These are phyloP conservation scores for Torulaspora franciscae DNA, from an alignment of 805 yeast species.

Conservation along the genomic window DNA sequence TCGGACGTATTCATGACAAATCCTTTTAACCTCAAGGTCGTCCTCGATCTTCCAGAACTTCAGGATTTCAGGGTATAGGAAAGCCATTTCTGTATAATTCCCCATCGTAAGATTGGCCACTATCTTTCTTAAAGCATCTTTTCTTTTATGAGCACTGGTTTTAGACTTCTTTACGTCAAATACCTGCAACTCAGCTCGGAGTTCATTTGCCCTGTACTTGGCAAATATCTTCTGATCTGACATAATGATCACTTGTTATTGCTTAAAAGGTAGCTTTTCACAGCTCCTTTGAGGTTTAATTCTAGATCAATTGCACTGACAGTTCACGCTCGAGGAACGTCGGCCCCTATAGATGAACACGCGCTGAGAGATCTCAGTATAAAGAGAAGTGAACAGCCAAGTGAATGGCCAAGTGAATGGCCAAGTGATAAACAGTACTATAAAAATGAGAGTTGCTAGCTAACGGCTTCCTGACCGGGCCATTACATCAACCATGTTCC, in stretches of 20 bases:
- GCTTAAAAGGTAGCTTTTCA: background rate
- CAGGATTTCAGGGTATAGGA: constrained; percentile 59
- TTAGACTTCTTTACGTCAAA: constrained; percentile 40
- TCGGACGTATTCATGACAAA: constrained; percentile 63
- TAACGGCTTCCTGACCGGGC: too few relatives aligned
- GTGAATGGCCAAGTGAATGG: background rate
- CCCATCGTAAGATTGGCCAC: constrained; percentile 82
- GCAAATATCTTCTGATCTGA: constrained; percentile 33
- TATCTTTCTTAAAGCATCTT: constrained; percentile 59
- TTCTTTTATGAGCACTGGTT: constrained; percentile 36
- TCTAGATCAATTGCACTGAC: background rate
- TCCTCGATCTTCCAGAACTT: constrained; percentile 47
- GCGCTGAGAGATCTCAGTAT: background rate
- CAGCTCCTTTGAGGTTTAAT: background rate
- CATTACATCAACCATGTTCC: too few relatives aligned
- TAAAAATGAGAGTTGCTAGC: too few relatives aligned
- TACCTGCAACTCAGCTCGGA: constrained; percentile 32
- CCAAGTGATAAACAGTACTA: too few relatives aligned
- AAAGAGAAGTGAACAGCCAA: background rate
- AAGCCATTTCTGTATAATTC: constrained; percentile 62
- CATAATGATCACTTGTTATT: constrained; percentile 13
- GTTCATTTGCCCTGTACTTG: constrained; percentile 34
- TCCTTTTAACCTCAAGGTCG: constrained; percentile 65
- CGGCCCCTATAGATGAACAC: constrained; percentile 4
- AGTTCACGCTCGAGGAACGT: background rate